Conservation (phyloP, 805 yeast species). For the Saturnispora gosingensis region DNA sequence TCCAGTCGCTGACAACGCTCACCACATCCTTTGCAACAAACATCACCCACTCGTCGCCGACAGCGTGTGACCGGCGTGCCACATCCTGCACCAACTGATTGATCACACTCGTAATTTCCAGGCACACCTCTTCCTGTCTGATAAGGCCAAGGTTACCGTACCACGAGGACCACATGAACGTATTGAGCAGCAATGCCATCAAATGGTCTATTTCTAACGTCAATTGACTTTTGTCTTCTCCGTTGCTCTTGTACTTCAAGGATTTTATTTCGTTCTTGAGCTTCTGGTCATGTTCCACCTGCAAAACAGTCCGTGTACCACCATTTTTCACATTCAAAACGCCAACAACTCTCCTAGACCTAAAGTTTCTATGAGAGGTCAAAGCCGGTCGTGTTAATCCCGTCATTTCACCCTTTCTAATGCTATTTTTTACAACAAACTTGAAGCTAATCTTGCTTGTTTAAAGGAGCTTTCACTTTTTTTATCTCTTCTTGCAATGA, state of each 20-base stretch:
- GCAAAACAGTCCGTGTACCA: not conserved
- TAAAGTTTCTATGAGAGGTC: not conserved
- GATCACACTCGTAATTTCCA: conserved; percentile 31
- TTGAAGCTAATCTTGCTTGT: not conserved
- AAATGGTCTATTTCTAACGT: conserved; percentile 39
- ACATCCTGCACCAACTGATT: conserved; percentile 34
- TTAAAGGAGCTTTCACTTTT: not conserved
- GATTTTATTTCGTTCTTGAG: not conserved
- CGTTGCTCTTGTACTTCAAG: not conserved
- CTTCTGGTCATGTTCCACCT: conserved; percentile 15
- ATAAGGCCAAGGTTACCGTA: conserved; percentile 26
- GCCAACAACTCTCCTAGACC: not conserved
- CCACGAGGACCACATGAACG: conserved; percentile 42
- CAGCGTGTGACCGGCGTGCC: conserved; percentile 25
- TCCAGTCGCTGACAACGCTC: conserved; percentile 1
- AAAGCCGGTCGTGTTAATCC: not conserved
- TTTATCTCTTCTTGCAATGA: not conserved
- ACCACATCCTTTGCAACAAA: conserved; percentile 5
- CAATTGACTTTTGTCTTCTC: conserved; percentile 18
- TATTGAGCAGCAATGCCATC: conserved; percentile 36
- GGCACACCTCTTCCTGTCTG: conserved; percentile 27
- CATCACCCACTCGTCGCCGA: conserved; percentile 3
- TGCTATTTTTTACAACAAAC: not conserved
- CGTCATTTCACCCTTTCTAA: not conserved
- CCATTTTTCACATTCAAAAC: not conserved